Base-by-base conservation (phyloP, 176 grass and related monocot genomes). In the Chloris gayana region DNA sequence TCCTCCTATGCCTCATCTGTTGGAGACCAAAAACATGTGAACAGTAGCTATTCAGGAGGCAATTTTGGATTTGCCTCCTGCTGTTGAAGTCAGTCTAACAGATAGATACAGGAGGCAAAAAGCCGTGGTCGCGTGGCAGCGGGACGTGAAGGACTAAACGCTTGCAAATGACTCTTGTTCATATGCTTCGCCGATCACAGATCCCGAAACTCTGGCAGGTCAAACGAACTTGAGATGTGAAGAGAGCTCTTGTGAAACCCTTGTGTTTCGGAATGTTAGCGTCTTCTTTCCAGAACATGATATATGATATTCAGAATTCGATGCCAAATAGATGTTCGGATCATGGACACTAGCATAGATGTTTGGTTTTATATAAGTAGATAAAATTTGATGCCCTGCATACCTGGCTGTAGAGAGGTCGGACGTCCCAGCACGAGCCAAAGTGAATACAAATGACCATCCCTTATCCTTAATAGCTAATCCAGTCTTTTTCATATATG, bases 151-250 rank as follows among this genome's bases (percentile, higher is more conserved):
- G 46, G 69, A n/a, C n/a, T n/a, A n/a, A n/a, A n/a, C n/a, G n/a
- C 60, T 67, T 47, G 32, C 73, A 60, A 80, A 74, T 80, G 59
- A 86, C 44, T n/a, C n/a, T n/a, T 80, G 76, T 14, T 17, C 27
- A 5, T 57, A 6, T 34, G n/a, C 61, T 4, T 67, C 60, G 50
- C 45, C 13, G 25, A 33, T 73, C 33, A 14, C 47, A 63, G 69
- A 67, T 73, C 32, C n/a, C 32, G 8, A 61, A 33, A 26, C 21
- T 12, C 26, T 24, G 9, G 17, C 12, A 39, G 22, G 68, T 15
- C 3, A 54, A 5, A 14, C 41, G 41, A 58, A 24, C 54, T 58
- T 58, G 6, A 11, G 21, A n/a, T 24, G 54, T 24, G 21, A 24
- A 58, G 19, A 11, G 53, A 58, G n/a, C 8, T 59, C 10, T 2